A percentile compares a stretch with the other conserved stretches of the same genome.
phyloP scores from a whole-genome alignment of 2,329 filamentous ascomycete species.

The Pyrenophora seminiperda region DNA sequence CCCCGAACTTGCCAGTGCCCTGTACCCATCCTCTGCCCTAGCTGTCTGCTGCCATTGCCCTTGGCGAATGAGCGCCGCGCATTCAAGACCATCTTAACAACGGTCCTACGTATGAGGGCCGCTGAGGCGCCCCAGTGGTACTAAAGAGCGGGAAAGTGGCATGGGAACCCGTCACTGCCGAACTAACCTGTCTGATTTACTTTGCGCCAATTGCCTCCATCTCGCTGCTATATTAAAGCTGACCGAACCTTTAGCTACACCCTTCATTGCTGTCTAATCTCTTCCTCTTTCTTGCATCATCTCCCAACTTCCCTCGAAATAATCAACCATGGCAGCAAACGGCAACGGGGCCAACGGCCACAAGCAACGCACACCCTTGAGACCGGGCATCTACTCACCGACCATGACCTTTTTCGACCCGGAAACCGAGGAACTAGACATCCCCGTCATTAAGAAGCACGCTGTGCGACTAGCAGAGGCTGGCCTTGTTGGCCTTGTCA shows the following conservation, averaged over 20 bases:
- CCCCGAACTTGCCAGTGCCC: constrained; percentile 35
- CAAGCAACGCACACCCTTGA: constrained; percentile 62
- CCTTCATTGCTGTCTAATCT: constrained; percentile 18
- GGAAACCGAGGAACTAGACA: constrained; percentile 82
- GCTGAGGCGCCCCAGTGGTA: constrained; percentile 25
- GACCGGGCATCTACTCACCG: constrained; percentile 83
- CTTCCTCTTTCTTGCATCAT: constrained; percentile 23
- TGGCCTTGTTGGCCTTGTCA: constrained; percentile 80
- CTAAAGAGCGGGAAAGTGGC: constrained; percentile 27
- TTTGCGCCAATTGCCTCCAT: constrained; percentile 43
- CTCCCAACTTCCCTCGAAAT: not conserved
- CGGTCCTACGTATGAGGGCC: constrained; percentile 14
- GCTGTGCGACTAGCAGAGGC: constrained; percentile 76
- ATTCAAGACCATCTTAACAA: constrained; percentile 31
- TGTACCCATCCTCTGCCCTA: constrained; percentile 31
- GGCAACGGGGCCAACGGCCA: constrained; percentile 46
- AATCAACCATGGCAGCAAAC: constrained; percentile 35
- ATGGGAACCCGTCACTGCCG: constrained; percentile 37
- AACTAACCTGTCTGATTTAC: constrained; percentile 35
- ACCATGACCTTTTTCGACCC: constrained; percentile 91
- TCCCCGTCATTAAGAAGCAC: constrained; percentile 78
- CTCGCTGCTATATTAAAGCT: constrained; percentile 48
- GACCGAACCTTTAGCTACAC: constrained; percentile 33
- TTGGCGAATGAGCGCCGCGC: constrained; percentile 35
- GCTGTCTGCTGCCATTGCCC: constrained; percentile 25